These are phyloP conservation scores for Earliella scabrosa DNA, from an alignment of 1,284 basidiomycete genomes.

Conservation along the genomic window DNA sequence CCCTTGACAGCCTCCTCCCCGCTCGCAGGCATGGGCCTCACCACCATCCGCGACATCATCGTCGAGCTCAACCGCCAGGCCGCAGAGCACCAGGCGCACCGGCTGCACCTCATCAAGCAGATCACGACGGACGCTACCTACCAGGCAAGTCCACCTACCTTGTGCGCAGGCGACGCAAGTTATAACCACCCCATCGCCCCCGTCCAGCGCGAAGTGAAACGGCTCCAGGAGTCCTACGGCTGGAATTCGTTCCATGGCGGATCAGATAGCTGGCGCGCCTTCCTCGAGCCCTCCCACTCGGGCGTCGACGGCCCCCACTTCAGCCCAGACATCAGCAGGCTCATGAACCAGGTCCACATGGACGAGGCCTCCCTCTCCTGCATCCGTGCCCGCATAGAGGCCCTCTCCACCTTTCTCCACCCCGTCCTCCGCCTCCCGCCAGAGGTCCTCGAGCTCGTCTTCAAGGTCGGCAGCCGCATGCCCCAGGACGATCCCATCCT, in stretches of 20 bases:
- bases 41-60: conserved; percentile 26
- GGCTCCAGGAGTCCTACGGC: conserved; percentile 18
- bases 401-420: conserved; percentile 21
- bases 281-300: conserved; percentile 15
- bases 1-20: neutral
- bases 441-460: conserved; percentile 23
- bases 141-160: conserved; percentile 16
- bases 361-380: conserved; percentile 24
- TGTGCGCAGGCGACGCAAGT: neutral
- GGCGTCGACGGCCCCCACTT: conserved; percentile 18
- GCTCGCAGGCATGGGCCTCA: conserved; percentile 15
- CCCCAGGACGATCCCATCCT: conserved; percentile 24
- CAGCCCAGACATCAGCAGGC: conserved; percentile 19
- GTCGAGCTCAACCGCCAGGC: conserved; percentile 26
- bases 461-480: conserved; percentile 23
- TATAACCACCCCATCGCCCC: conserved; percentile 4
- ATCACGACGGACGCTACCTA: conserved; percentile 24
- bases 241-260: conserved; percentile 17
- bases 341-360: conserved; percentile 27
- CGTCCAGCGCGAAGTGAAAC: conserved; percentile 22
- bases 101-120: conserved; percentile 22
- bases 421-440: conserved; percentile 21
- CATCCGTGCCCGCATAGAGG: conserved; percentile 25
- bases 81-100: conserved; percentile 24
- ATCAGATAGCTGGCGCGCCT: conserved; percentile 23